Percentiles rank a stretch among this genome's conserved stretches.
phyloP scores from a whole-genome alignment of 768 basidiomycete genomes.

The Xanthoconium stramineum region DNA sequence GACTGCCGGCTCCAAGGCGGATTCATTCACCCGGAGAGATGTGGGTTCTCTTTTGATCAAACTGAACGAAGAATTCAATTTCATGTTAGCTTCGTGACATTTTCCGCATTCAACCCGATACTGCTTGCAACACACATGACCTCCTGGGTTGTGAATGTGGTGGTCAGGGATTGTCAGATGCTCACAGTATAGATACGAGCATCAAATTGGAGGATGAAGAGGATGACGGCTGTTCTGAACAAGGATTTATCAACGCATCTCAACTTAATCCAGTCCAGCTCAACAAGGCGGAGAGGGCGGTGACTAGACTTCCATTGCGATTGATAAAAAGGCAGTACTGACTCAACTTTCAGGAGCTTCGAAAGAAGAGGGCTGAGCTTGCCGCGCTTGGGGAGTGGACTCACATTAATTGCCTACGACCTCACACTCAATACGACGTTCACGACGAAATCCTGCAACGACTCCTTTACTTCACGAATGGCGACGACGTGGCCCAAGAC shows the following conservation, averaged over 20 bases:
- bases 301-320: conserved; percentile 28
- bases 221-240: conserved; percentile 29
- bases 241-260: conserved; percentile 65
- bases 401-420: conserved; percentile 71
- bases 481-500: conserved; percentile 10
- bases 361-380: conserved; percentile 65
- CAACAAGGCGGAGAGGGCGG: conserved; percentile 51
- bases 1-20: conserved; percentile 60
- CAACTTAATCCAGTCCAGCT: conserved; percentile 48
- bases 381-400: conserved; percentile 79
- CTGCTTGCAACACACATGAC: conserved; percentile 89
- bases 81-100: conserved; percentile 76
- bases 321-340: not conserved
- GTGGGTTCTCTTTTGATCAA: conserved; percentile 40
- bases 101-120: conserved; percentile 79
- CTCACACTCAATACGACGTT: conserved; percentile 44
- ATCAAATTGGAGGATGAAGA: conserved; percentile 26
- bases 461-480: conserved; percentile 32
- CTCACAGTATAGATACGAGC: not conserved
- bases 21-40: conserved; percentile 85
- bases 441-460: conserved; percentile 64
- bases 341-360: conserved; percentile 46
- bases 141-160: conserved; percentile 79
- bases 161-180: conserved; percentile 10
- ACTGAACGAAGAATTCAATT: conserved; percentile 3